Evolutionary conservation across 2,329 filamentous ascomycete genomes (phyloP).

Genomic region (Alternaria sp.): DNA sequence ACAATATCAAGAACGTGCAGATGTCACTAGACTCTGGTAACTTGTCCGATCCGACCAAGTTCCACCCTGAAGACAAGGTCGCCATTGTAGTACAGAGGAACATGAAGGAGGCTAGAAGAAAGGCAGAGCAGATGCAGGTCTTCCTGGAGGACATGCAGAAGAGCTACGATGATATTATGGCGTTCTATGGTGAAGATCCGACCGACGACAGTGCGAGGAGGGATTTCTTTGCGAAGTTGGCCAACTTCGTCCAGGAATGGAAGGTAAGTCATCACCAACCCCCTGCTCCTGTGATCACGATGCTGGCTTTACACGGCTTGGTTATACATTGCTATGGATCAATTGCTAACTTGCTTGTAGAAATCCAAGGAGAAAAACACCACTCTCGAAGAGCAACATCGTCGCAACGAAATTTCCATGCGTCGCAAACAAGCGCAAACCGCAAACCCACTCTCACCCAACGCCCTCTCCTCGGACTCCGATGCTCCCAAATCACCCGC

Average conservation of each 20-base stretch:
- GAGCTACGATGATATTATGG: constrained; percentile 93
- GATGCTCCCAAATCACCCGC: constrained; percentile 64
- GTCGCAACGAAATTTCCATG: constrained; percentile 88
- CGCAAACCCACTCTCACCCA: constrained; percentile 60
- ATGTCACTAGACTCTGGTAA: constrained; percentile 91
- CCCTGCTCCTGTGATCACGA: background rate
- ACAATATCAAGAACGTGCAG: constrained; percentile 94
- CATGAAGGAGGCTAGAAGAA: constrained; percentile 96
- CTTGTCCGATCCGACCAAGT: constrained; percentile 93
- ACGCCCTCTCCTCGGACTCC: constrained; percentile 54
- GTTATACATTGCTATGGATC: background rate
- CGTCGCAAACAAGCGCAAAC: constrained; percentile 70
- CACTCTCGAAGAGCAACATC: constrained; percentile 77
- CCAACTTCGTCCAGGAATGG: constrained; percentile 89
- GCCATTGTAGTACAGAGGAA: constrained; percentile 86
- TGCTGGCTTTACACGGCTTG: background rate
- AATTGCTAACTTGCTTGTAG: constrained; percentile 48
- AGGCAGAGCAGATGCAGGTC: constrained; percentile 93
- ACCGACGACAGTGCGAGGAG: constrained; percentile 89
- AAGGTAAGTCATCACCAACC: constrained; percentile 61
- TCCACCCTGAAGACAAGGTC: constrained; percentile 96
- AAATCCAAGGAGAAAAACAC: constrained; percentile 94
- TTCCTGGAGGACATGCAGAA: constrained; percentile 92
- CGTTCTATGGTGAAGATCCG: constrained; percentile 94
- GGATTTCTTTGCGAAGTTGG: constrained; percentile 95